A percentile compares a stretch with the other conserved stretches of the same genome.
Conservation (phyloP, 306 rosid species). For the Clitoria ternatea region DNA sequence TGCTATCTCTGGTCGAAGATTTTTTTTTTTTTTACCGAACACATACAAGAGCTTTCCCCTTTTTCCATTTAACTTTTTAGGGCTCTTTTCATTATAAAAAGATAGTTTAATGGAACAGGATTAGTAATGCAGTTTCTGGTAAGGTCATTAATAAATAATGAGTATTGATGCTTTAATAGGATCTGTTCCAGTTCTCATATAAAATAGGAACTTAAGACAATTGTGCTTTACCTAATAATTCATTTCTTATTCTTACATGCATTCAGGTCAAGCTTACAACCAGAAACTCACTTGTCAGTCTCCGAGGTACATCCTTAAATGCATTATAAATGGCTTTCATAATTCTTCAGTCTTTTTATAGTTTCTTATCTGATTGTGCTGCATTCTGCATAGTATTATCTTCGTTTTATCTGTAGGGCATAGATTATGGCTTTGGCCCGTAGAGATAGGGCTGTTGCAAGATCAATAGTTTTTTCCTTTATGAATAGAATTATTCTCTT, state of each 20-base stretch:
- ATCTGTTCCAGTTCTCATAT: background rate
- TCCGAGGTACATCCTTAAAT: slow-evolving; percentile 45
- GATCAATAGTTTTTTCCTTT: background rate
- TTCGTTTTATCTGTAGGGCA: background rate
- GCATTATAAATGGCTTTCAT: background rate
- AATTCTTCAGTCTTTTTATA: background rate
- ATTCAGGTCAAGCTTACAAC: slow-evolving; percentile 48
- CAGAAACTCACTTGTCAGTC: slow-evolving; percentile 29
- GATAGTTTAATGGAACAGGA: background rate
- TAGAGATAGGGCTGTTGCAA: background rate
- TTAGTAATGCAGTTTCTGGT: background rate
- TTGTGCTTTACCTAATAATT: slow-evolving; percentile 24
- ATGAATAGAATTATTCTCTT: slow-evolving; percentile 1
- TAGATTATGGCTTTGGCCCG: background rate
- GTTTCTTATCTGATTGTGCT: background rate
- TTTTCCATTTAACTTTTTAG: background rate
- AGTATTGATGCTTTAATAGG: background rate
- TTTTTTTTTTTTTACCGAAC: background rate
- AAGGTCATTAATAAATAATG: background rate
- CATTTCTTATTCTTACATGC: slow-evolving; percentile 8
- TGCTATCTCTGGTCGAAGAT: background rate
- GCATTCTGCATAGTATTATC: background rate
- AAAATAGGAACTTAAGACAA: slow-evolving; percentile 5
- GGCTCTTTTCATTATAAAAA: background rate
- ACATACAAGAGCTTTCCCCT: background rate